Base-by-base conservation (phyloP, 495 filamentous ascomycete genomes). In the Neurospora hispaniola region DNA sequence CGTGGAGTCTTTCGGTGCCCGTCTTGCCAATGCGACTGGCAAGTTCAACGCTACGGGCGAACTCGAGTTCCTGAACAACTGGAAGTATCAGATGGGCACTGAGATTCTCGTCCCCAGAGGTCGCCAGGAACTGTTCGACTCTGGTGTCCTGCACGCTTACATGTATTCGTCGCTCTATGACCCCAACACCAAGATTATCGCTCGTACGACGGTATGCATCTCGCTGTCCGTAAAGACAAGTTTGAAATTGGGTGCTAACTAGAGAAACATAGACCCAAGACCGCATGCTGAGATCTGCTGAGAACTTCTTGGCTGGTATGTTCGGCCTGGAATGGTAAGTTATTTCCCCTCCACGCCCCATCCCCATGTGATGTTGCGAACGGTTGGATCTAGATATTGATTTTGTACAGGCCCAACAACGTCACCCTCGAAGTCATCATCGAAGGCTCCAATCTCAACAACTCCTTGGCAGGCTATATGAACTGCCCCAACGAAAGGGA, bases 241-340 rank as follows among this genome's bases (percentile, higher is more conserved):
- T 20, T 70, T n/a, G 5, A 81, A 88, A 73, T 83, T 46, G 82
- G 87, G 2, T 86, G 84, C 88, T 74, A 81, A 87, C 76, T 85
- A 8, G 1, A 44, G 27, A 7, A 18, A 42, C 6, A 43, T 54
- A 69, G 89, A 89, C 81, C 35, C 88, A 93, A 73, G 85, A 88
- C 43, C 90, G 93, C 0, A 93, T 97, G 14, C 81, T 94, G 14
- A 88, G 89, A 71, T 93, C 91, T 4, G 93, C 91, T 16, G 79
- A 90, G 73, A 89, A 91, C 71, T 97, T 91, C 80, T 88, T 88
- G 39, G 83, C 90, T 72, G 93, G 93, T 2, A 93, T 93, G 73
- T 90, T 90, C 76, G 88, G 88, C 0, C 83, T 89, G 5, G 82
- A 85, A 39, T 90, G 88, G 88, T 77, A 59, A 66, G 42, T 59